Evolutionary conservation across 306 rosid species (phyloP).

Genomic region (Ammopiptanthus mongolicus): DNA sequence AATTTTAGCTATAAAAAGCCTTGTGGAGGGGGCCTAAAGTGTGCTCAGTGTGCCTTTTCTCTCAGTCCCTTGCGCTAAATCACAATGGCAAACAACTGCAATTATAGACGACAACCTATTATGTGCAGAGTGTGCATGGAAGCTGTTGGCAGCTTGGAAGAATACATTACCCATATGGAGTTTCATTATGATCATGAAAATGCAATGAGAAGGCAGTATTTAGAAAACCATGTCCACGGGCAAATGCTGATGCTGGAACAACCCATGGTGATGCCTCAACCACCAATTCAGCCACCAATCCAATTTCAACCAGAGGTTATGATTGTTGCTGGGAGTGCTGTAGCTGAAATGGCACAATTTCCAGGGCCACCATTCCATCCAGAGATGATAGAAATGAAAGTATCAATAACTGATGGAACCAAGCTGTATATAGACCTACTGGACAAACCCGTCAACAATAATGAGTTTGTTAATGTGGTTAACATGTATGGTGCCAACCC

Average conservation of each 20-base stretch:
- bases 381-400: not conserved
- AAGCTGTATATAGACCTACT: conserved; percentile 31
- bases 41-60: not conserved
- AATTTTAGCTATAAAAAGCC: not conserved
- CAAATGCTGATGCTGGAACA: too few relatives aligned
- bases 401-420: conserved; percentile 15
- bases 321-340: too few relatives aligned
- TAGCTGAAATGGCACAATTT: not conserved
- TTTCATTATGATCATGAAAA: not conserved
- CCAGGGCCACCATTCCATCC: not conserved
- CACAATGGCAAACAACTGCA: not conserved
- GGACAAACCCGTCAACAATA: conserved; percentile 30
- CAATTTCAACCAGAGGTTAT: not conserved
- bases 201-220: not conserved
- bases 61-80: not conserved
- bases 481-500: not conserved
- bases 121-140: not conserved
- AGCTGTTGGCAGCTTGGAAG: not conserved
- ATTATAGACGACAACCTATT: too few relatives aligned
- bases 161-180: not conserved
- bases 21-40: not conserved
- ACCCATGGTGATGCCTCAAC: not conserved
- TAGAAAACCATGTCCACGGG: not conserved
- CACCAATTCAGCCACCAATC: not conserved
- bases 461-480: not conserved